Base-by-base conservation (phyloP, 2,329 filamentous ascomycete species). In the Berkeleyomyces basicola region DNA sequence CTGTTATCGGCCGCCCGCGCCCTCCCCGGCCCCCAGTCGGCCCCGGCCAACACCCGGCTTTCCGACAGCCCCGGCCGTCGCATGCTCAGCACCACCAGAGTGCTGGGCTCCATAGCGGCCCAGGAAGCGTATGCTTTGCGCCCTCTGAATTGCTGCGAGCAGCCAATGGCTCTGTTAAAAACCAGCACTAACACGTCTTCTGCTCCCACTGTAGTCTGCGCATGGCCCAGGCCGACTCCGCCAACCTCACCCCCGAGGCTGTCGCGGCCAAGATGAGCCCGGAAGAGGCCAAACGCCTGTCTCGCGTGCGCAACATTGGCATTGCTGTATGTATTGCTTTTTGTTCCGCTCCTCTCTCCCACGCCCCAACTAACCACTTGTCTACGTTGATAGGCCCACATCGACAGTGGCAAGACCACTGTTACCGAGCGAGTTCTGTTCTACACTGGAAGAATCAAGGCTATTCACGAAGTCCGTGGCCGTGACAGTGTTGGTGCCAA, bases 371-470 rank as follows among this genome's bases (percentile, higher is more conserved):
- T 43, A 63, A 39, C 23, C 47, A 23, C 47, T 40, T 11, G 9
- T 42, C 36, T 9, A 14, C 31, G n/a, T 49, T 43, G 49, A 63
- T 68, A 90, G 86, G 93, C 93, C 67, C 93, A 99, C 73, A 99
- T 99, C 72, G 93, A 99, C 77, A 96, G 90, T 71, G 93, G 93
- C 70, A 99, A 99, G 78, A 99, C 93, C 43, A 99, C 93, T 44
- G 88, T 85, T 66, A 97, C 91, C 63, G 93, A 99, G 77, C 88
- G 93, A 73, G 90, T 99, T 53, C 86, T 99, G 63, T 99, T 91
- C 81, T 99, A 99, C 75, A 97, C 93, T 62, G 93, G 93, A 67
- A 87, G 93, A 72, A 96, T 96, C 76, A 95, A 95, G 72, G 82
- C 89, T 40, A 97, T 99, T 70, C 93, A 99, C 78, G 93, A 99